A percentile compares a stretch with the other conserved stretches of the same genome.
Evolutionary conservation across 805 yeast genomes (phyloP).

Genomic region (Allodekkera sacchari): DNA sequence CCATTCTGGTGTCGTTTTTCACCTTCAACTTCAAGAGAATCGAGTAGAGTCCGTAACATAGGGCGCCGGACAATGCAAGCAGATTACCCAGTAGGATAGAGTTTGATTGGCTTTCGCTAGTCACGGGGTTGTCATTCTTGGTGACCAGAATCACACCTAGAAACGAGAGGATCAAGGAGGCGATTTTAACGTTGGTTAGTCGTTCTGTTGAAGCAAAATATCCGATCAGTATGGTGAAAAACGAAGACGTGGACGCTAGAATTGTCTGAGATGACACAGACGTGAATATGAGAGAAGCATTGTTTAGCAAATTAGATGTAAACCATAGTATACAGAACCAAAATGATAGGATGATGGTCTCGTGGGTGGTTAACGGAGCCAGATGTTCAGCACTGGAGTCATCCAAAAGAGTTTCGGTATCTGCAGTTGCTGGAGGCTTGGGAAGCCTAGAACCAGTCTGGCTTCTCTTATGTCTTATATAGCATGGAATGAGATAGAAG

Average conservation of each 20-base stretch:
- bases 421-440: not conserved
- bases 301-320: conserved; percentile 78
- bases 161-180: conserved; percentile 65
- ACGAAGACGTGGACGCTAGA: conserved; percentile 83
- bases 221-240: conserved; percentile 85
- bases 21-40: conserved; percentile 71
- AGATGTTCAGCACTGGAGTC: conserved; percentile 2
- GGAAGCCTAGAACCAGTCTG: not conserved
- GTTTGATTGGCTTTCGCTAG: conserved; percentile 14
- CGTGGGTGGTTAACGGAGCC: conserved; percentile 33
- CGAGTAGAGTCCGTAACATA: conserved; percentile 88
- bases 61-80: conserved; percentile 76
- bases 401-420: not conserved
- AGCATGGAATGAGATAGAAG: conserved; percentile 63
- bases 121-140: conserved; percentile 44
- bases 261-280: conserved; percentile 94
- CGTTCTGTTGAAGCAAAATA: conserved; percentile 61
- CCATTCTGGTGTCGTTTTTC: conserved; percentile 62
- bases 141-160: conserved; percentile 78
- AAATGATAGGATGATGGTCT: conserved; percentile 66
- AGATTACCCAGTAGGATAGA: conserved; percentile 55
- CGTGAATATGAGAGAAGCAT: conserved; percentile 80
- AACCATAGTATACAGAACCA: conserved; percentile 90
- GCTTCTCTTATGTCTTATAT: conserved; percentile 9
- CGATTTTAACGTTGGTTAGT: conserved; percentile 54